A percentile compares a stretch with the other conserved stretches of the same genome.
phyloP scores from a whole-genome alignment of 768 basidiomycete genomes.

The Steccherinum ochraceum region DNA sequence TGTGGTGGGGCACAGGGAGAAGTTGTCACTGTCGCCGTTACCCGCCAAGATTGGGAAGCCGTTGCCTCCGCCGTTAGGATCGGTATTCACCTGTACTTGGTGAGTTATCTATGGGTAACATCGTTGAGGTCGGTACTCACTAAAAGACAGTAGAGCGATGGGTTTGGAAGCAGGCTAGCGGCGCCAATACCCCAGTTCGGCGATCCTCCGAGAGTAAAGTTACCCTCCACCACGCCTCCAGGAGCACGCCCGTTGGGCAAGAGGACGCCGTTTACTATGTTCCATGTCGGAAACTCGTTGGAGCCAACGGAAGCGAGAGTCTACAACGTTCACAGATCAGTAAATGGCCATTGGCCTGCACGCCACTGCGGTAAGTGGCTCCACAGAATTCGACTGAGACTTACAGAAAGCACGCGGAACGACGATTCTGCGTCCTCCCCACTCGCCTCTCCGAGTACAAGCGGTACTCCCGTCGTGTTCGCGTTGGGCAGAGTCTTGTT shows the following conservation, averaged over 20 bases:
- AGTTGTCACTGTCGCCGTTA: neutral
- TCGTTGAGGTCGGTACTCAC: no score
- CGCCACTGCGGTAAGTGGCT: no score
- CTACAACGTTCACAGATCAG: neutral
- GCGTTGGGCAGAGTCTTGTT: slow-evolving; percentile 36
- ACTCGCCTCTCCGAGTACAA: slow-evolving; percentile 23
- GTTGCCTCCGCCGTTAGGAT: no score
- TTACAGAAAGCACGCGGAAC: neutral
- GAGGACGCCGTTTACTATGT: neutral
- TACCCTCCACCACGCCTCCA: neutral
- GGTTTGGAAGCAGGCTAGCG: no score
- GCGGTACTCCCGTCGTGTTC: slow-evolving; percentile 38
- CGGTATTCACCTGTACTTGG: no score
- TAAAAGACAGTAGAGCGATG: no score
- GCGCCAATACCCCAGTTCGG: no score
- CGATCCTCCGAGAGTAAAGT: neutral
- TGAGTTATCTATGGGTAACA: no score
- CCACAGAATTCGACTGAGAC: no score
- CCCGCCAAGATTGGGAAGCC: neutral
- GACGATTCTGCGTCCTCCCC: neutral
- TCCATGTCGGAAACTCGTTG: neutral
- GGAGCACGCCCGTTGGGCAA: neutral
- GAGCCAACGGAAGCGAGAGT: neutral
- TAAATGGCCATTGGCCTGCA: no score
- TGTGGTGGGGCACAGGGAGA: neutral